Base-by-base conservation (phyloP, 2,329 filamentous ascomycete species). In the Neofusicoccum ribis region DNA sequence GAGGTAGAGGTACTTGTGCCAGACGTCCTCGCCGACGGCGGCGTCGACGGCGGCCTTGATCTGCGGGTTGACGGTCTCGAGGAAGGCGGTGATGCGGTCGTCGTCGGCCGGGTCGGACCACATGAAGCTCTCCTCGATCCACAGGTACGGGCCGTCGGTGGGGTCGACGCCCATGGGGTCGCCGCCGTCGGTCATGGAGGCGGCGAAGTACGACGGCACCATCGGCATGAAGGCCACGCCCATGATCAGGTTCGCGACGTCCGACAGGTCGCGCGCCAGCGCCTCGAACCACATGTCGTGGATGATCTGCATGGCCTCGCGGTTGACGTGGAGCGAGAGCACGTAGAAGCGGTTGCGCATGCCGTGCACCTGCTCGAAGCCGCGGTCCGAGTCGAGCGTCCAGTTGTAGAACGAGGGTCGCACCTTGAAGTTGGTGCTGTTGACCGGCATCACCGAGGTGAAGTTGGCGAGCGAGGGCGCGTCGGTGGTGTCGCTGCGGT, bases 261-360 rank as follows among this genome's bases (percentile, higher is more conserved):
- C 65, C 20, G 69, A 64, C 7, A 69, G 67, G 1, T 63, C 58
- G 5, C 56, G 54, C 12, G 49, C 12, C 7, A 71, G 58, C 11
- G 52, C 46, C 1, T 41, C 43, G 49, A 72, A 67, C 9, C 50
- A 71, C 4, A 52, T 68, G 43, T 72, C 69, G 47, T 71, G 70
- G 6, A 72, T 63, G 17, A 70, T 68, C 9, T 61, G 27, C 12
- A 71, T 49, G 0, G 68, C 67, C 39, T 68, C 51, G 2, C 36
- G 27, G 0, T 66, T 66, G 9, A 68, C 71, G 31, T 52, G 64
- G 11, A 61, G 67, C n/a, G 47, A 39, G 3, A 71, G 60, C 17
- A 71, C 68, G 37, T 67, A 67, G 63, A 71, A 71, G 27, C 65
- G 65, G 15, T 71, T 69, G 20, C 66, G 65, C 3, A 70, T 44